Percentiles rank a stretch among this genome's conserved stretches.
Evolutionary conservation across 805 yeast genomes (phyloP).

Genomic region (Phaffomyces thermotolerans): DNA sequence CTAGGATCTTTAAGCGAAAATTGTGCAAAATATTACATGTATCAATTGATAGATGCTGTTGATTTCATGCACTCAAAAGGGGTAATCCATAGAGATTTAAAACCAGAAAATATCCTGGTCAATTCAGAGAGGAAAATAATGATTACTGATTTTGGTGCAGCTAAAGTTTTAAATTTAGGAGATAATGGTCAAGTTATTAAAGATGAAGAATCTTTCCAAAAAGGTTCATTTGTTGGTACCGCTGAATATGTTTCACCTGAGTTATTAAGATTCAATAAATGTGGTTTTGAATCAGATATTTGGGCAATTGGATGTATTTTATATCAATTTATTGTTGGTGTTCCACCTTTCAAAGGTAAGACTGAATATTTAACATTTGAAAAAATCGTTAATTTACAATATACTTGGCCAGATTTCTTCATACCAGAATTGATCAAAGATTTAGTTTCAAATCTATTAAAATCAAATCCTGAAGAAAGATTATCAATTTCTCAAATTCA

Average conservation of each 20-base stretch:
- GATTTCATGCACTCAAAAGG: conserved; percentile 84
- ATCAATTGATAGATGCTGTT: conserved; percentile 86
- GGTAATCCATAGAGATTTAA: conserved; percentile 87
- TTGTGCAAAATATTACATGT: conserved; percentile 73
- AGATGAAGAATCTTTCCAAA: conserved; percentile 23
- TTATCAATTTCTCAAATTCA: conserved; percentile 51
- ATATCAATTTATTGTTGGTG: conserved; percentile 90
- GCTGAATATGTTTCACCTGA: conserved; percentile 42
- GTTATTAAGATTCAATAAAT: conserved; percentile 67
- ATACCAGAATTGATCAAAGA: conserved; percentile 57
- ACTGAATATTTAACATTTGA: conserved; percentile 79
- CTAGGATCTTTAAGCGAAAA: conserved; percentile 70
- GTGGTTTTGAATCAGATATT: conserved; percentile 87
- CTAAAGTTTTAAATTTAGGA: conserved; percentile 52
- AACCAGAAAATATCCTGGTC: conserved; percentile 87
- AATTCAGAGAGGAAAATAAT: conserved; percentile 81
- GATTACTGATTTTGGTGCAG: conserved; percentile 98
- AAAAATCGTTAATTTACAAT: conserved; percentile 73
- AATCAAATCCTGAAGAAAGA: conserved; percentile 65
- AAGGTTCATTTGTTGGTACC: conserved; percentile 76
- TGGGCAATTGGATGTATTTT: conserved; percentile 98
- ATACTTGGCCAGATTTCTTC: conserved; percentile 60
- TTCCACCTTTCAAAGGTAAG: conserved; percentile 79
- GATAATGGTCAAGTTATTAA: conserved; percentile 24
- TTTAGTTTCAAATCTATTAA: conserved; percentile 58